Conservation (phyloP, 2,329 filamentous ascomycete species). For the Fusarium algeriense region DNA sequence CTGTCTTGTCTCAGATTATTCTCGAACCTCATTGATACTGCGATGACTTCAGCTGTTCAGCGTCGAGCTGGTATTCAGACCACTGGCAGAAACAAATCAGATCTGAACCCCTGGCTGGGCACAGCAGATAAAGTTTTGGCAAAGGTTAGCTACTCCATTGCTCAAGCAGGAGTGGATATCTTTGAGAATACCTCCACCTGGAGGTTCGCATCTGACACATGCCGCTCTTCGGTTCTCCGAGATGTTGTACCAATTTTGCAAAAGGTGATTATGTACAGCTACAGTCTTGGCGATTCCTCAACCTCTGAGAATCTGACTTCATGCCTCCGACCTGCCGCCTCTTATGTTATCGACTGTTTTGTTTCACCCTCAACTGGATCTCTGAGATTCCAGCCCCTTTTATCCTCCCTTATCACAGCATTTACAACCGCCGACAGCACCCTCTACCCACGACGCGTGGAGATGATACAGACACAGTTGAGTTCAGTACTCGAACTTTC, state of each 20-base stretch:
- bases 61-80: constrained; percentile 69
- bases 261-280: constrained; percentile 77
- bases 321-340: constrained; percentile 78
- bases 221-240: constrained; percentile 76
- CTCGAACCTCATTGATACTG: constrained; percentile 79
- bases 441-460: constrained; percentile 67
- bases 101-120: constrained; percentile 72
- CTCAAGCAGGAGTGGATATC: constrained; percentile 81
- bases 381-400: constrained; percentile 80
- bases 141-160: constrained; percentile 77
- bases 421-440: constrained; percentile 68
- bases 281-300: constrained; percentile 76
- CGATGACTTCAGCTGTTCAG: constrained; percentile 75
- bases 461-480: constrained; percentile 72
- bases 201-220: constrained; percentile 78
- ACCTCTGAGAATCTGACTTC: constrained; percentile 63
- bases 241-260: constrained; percentile 78
- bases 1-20: constrained; percentile 80
- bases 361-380: constrained; percentile 76
- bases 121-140: constrained; percentile 83
- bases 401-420: constrained; percentile 72
- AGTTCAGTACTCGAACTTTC: constrained; percentile 74
- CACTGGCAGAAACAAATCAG: constrained; percentile 58
- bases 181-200: constrained; percentile 89
- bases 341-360: constrained; percentile 82